phyloP scores from a whole-genome alignment of 2,329 filamentous ascomycete genomes.

The Dactylella cylindrospora region DNA sequence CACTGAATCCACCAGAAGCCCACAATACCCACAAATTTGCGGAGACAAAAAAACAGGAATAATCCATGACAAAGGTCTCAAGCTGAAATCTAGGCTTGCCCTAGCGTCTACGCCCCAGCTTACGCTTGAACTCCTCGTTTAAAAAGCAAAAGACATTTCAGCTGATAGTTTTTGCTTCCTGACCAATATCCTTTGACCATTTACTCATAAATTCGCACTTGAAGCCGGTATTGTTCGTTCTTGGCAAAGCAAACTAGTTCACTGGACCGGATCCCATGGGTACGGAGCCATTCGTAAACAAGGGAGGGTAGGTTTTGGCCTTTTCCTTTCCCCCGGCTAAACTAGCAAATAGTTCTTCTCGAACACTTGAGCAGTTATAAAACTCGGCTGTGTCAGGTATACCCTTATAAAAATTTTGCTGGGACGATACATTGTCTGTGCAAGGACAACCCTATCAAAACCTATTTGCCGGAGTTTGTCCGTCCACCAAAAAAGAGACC shows the following conservation, averaged over 20 bases:
- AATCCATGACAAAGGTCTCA: no score
- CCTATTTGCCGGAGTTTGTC: conserved; percentile 43
- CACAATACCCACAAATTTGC: no score
- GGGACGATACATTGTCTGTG: neutral
- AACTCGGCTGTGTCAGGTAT: no score
- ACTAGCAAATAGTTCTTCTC: conserved; percentile 18
- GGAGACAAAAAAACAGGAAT: no score
- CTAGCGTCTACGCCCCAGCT: no score
- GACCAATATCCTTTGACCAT: conserved; percentile 12
- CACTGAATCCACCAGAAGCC: no score
- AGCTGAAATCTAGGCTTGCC: no score
- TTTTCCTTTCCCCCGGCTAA: conserved; percentile 37
- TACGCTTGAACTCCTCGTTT: no score
- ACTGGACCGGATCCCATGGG: no score
- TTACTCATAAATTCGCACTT: conserved; percentile 18
- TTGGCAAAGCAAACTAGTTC: conserved; percentile 31
- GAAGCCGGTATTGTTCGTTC: conserved; percentile 43
- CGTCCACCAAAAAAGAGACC: no score
- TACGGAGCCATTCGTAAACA: neutral
- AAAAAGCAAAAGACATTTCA: conserved; percentile 13
- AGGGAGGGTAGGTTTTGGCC: neutral
- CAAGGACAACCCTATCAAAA: conserved; percentile 4
- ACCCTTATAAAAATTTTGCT: no score
- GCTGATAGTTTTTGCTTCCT: conserved; percentile 22
- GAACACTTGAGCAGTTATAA: no score